Evolutionary conservation across 257 asterid species (phyloP).

Genomic region (Nicotiana paniculata): DNA sequence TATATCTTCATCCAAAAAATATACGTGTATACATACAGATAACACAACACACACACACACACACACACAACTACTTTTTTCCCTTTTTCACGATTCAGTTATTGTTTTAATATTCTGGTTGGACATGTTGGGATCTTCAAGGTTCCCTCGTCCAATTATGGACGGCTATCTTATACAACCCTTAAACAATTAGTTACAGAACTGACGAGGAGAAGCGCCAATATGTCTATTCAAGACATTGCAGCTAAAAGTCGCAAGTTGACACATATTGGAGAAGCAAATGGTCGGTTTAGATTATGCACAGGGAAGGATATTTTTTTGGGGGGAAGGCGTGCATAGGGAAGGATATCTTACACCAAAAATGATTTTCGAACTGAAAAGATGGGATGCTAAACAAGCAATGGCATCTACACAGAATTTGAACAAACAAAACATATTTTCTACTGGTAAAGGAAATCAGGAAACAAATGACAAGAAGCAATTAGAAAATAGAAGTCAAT

Average conservation of each 20-base stretch:
- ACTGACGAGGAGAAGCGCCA: background rate
- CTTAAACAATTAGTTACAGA: background rate
- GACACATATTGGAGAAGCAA: background rate
- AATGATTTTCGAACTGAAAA: background rate
- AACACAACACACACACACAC: accelerated
- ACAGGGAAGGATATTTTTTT: background rate
- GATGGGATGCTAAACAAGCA: background rate
- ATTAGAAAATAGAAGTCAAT: background rate
- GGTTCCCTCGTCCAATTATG: background rate
- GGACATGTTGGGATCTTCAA: background rate
- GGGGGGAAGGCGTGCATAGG: too few relatives aligned
- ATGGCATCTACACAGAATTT: background rate
- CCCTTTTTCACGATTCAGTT: background rate
- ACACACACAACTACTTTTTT: background rate
- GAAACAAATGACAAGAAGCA: background rate
- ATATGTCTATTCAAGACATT: background rate
- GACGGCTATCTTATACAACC: background rate
- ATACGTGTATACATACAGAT: too few relatives aligned
- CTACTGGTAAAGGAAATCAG: background rate
- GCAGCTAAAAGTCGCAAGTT: background rate
- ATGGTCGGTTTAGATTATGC: background rate
- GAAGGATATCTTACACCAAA: background rate
- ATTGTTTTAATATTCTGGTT: background rate
- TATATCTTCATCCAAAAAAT: too few relatives aligned
- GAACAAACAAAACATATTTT: background rate